A percentile compares a stretch with the other conserved stretches of the same genome.
Evolutionary conservation across 2,329 filamentous ascomycete species (phyloP).

Genomic region (Karstenula rhodostoma): DNA sequence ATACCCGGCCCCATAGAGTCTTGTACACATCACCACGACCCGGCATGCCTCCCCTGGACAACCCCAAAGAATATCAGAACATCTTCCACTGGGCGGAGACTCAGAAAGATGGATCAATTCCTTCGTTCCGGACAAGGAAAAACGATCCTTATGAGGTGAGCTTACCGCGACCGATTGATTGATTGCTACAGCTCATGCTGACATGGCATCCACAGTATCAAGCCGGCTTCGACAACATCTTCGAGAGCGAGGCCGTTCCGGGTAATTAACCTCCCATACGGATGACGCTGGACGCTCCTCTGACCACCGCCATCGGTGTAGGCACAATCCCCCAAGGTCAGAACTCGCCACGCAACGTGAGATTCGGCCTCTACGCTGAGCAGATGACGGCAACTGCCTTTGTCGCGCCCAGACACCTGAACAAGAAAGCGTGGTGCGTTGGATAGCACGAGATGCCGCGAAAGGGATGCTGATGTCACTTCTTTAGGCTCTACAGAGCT

Average conservation of each 20-base stretch:
- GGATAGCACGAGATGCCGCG: constrained; percentile 11
- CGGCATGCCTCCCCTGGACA: constrained; percentile 39
- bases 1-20: constrained; percentile 3
- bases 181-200: constrained; percentile 14
- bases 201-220: constrained; percentile 55
- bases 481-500: constrained; percentile 44
- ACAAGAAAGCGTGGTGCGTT: constrained; percentile 41
- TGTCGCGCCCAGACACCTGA: constrained; percentile 46
- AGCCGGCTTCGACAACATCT: constrained; percentile 64
- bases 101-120: constrained; percentile 64
- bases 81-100: constrained; percentile 64
- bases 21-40: neutral
- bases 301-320: constrained; percentile 25
- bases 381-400: constrained; percentile 49
- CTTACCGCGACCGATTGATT: constrained; percentile 13
- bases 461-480: constrained; percentile 7
- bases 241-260: constrained; percentile 57
- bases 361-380: constrained; percentile 49
- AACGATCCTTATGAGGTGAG: constrained; percentile 63
- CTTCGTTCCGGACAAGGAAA: constrained; percentile 62
- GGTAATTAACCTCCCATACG: constrained; percentile 29
- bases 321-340: constrained; percentile 57
- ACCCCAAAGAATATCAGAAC: constrained; percentile 49
- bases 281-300: constrained; percentile 16
- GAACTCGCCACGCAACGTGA: constrained; percentile 50